Conservation (phyloP, 768 basidiomycete genomes). For the Lactarius hatsudake region DNA sequence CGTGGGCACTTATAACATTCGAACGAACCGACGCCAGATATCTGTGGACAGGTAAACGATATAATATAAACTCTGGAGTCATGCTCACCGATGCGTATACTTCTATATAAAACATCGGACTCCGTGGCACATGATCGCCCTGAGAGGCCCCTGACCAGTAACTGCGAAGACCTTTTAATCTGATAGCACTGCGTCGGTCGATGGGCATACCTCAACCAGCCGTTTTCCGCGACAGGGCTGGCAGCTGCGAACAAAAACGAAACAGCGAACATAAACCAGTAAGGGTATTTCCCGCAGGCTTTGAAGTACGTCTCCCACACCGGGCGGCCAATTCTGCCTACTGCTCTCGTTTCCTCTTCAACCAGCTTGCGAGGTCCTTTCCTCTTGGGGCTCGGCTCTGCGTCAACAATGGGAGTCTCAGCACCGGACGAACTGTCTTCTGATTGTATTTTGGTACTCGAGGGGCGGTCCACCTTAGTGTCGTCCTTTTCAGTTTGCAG, state of each 20-base stretch:
- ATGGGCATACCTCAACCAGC: constrained; percentile 38
- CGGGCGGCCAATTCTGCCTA: constrained; percentile 44
- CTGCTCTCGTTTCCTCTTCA: constrained; percentile 58
- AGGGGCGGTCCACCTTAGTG: constrained; percentile 36
- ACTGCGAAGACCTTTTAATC: constrained; percentile 24
- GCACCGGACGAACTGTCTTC: constrained; percentile 45
- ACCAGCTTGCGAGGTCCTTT: constrained; percentile 77
- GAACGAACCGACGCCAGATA: constrained; percentile 16
- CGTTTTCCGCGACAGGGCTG: constrained; percentile 47
- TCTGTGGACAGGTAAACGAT: background rate
- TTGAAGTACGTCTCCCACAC: constrained; percentile 48
- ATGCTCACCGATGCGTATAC: constrained; percentile 64
- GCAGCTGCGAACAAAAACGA: constrained; percentile 39
- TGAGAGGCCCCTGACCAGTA: constrained; percentile 42
- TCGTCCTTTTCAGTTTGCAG: constrained; percentile 19
- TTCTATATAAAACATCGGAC: constrained; percentile 55
- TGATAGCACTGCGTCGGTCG: constrained; percentile 11
- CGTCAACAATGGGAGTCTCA: constrained; percentile 37
- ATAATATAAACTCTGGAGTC: background rate
- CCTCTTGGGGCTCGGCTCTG: constrained; percentile 35
- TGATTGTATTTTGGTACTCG: constrained; percentile 26
- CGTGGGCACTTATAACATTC: background rate
- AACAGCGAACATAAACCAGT: constrained; percentile 42
- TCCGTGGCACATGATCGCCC: constrained; percentile 26
- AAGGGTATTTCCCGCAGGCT: constrained; percentile 38